These are phyloP conservation scores for Musa troglodytarum DNA, from an alignment of 176 grass and related monocot species.

Conservation along the genomic window DNA sequence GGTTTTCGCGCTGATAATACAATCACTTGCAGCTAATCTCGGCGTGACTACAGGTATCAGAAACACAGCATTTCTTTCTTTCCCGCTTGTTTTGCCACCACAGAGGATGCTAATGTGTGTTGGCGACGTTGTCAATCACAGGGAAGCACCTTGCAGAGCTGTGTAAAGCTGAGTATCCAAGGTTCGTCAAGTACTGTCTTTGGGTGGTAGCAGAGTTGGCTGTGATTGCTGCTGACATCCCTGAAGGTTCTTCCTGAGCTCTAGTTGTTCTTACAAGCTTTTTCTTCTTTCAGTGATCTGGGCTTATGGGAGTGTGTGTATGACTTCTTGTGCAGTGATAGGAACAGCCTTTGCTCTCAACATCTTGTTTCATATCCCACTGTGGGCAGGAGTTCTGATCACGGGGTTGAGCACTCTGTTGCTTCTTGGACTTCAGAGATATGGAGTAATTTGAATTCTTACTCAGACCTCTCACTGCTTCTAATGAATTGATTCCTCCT, in stretches of 20 bases:
- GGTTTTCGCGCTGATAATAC: slow-evolving; percentile 80
- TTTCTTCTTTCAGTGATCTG: neutral
- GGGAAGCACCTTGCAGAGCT: slow-evolving; percentile 18
- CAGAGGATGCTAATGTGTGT: neutral
- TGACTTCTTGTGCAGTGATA: slow-evolving; percentile 36
- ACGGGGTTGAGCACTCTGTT: slow-evolving; percentile 77
- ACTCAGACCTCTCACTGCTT: neutral
- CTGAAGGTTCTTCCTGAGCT: slow-evolving; percentile 6
- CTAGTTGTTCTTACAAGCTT: neutral
- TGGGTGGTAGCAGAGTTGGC: slow-evolving; percentile 8
- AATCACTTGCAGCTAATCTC: slow-evolving; percentile 80
- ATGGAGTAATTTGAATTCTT: slow-evolving; percentile 38
- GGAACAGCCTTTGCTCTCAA: slow-evolving; percentile 82
- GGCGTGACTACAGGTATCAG: slow-evolving; percentile 76
- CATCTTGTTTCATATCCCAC: slow-evolving; percentile 67
- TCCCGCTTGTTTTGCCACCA: neutral
- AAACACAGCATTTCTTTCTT: neutral
- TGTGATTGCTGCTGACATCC: slow-evolving; percentile 17
- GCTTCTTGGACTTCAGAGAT: slow-evolving; percentile 69
- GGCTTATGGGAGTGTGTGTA: neutral
- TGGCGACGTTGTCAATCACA: neutral
- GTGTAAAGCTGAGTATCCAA: slow-evolving; percentile 19
- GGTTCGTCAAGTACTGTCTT: neutral
- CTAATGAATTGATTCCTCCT: no score
- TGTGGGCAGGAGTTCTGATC: slow-evolving; percentile 90